Evolutionary conservation across 148 eudicot species (phyloP).

Genomic region (Selenicereus undatus): DNA sequence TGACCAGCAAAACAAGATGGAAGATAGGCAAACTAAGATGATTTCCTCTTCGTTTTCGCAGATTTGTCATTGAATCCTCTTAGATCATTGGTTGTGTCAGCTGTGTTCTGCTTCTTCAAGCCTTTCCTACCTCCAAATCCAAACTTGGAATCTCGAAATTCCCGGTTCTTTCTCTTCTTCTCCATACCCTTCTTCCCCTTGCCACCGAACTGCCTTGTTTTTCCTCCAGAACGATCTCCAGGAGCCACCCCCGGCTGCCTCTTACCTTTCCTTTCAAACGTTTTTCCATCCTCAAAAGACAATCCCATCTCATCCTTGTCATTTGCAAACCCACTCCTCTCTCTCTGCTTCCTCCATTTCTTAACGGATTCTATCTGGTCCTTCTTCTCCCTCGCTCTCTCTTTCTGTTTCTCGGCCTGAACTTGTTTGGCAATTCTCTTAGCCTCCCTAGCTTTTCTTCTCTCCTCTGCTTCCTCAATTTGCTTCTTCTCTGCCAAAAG

Average conservation of each 20-base stretch:
- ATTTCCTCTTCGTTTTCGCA: slow-evolving; percentile 58
- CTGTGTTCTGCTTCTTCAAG: slow-evolving; percentile 72
- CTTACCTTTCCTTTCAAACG: slow-evolving; percentile 48
- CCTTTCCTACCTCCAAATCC: slow-evolving; percentile 93
- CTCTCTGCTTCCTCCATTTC: slow-evolving; percentile 94
- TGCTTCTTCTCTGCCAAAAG: slow-evolving; percentile 69
- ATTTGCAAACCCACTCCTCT: slow-evolving; percentile 60
- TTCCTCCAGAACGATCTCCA: slow-evolving; percentile 88
- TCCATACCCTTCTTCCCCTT: slow-evolving; percentile 48
- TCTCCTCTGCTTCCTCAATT: slow-evolving; percentile 87
- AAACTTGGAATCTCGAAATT: slow-evolving; percentile 55
- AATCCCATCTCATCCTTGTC: slow-evolving; percentile 57
- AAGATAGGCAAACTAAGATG: slow-evolving; percentile 18
- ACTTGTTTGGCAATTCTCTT: slow-evolving; percentile 76
- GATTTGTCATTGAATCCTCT: slow-evolving; percentile 43
- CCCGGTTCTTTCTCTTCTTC: slow-evolving; percentile 57
- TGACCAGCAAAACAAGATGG: not conserved
- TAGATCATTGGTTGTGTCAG: slow-evolving; percentile 69
- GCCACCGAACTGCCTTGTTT: slow-evolving; percentile 37
- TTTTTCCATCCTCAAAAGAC: slow-evolving; percentile 58
- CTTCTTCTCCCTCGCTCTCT: slow-evolving; percentile 78
- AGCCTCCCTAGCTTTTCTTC: slow-evolving; percentile 73
- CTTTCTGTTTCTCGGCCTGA: slow-evolving; percentile 74
- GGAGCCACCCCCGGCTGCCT: slow-evolving; percentile 59
- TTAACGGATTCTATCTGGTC: slow-evolving; percentile 81